Base-by-base conservation (phyloP, 495 filamentous ascomycete species). In the Cudoniella acicularis region DNA sequence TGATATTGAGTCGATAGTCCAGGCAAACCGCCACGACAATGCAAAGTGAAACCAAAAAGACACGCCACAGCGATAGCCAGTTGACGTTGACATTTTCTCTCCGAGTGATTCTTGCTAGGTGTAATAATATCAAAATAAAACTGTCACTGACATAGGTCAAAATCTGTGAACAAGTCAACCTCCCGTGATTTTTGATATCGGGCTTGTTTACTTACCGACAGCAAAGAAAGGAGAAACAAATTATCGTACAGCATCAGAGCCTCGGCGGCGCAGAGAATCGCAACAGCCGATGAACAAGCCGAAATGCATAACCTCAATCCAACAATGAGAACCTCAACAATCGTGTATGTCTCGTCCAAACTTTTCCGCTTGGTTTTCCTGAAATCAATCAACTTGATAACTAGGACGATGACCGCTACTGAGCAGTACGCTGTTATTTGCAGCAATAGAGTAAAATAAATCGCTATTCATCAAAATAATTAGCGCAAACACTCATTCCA, bases 81-180 rank as follows among this genome's bases (percentile, higher is more conserved):
- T 50, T 6, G 22, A 25, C 9, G 25, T 10, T 8, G 21, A 50
- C 48, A n/a, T 25, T 25, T 23, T 23, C 21, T 50, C 22, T 23
- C 18, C 20, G 3, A 10, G 48, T n/a, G 6, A 65, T n/a, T 21
- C 46, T 40, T 13, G 45, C 46, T 30, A 49, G 10, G 20, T 56
- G 17, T 8, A 54, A 50, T 3, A 65, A 17, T 3, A 54, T 46
- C n/a, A 65, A 61, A 8, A 58, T 8, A 21, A 60, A 8, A 55
- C 63, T 61, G 26, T 65, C 63, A 45, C 36, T 51, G 4, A 59
- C 63, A 53, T 61, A 65, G 13, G 63, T 61, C 24, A 65, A 46
- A 18, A 65, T 52, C 63, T 65, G 40, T 36, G 2, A 9, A 23
- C 3, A 8, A 23, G 46, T 63, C 25, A 63, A 55, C 13, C 3